These are phyloP conservation scores for Grosmannia clavigera DNA, from an alignment of 2,329 filamentous ascomycete species.

Conservation along the genomic window DNA sequence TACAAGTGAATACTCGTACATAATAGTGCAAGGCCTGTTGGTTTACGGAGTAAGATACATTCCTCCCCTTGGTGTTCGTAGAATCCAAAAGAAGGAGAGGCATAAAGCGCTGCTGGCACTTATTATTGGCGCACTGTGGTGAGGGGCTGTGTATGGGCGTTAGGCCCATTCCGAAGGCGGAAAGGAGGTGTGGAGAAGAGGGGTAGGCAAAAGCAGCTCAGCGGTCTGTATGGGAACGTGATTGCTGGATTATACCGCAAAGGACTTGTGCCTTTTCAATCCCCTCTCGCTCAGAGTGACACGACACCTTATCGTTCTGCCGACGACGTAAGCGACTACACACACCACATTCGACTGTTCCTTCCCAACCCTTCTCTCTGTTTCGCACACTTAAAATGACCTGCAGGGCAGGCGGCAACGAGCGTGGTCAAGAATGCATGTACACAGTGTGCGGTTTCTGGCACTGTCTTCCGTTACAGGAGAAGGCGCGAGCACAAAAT, in stretches of 20 bases:
- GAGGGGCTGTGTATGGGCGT: neutral
- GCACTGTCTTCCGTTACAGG: neutral
- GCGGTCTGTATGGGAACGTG: neutral
- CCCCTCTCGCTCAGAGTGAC: neutral
- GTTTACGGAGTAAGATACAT: neutral
- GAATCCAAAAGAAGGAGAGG: neutral
- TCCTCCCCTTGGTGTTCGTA: neutral
- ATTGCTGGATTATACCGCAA: neutral
- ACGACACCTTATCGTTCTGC: neutral
- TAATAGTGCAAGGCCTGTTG: neutral
- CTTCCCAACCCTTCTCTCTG: neutral
- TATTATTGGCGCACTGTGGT: neutral
- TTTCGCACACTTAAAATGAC: neutral
- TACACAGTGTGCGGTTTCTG: neutral
- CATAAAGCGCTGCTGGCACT: neutral
- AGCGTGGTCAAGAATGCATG: neutral
- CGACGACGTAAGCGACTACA: neutral
- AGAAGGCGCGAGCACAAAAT: neutral
- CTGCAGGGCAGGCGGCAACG: neutral
- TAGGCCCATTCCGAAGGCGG: neutral
- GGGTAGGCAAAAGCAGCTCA: neutral
- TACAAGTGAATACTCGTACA: neutral
- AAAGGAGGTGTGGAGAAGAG: constrained; percentile 3
- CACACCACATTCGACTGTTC: neutral
- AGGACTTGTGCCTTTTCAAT: neutral